Percentiles rank a stretch among this genome's conserved stretches.
Conservation (phyloP, 2,329 filamentous ascomycete species). For the Pyricularia sp. region DNA sequence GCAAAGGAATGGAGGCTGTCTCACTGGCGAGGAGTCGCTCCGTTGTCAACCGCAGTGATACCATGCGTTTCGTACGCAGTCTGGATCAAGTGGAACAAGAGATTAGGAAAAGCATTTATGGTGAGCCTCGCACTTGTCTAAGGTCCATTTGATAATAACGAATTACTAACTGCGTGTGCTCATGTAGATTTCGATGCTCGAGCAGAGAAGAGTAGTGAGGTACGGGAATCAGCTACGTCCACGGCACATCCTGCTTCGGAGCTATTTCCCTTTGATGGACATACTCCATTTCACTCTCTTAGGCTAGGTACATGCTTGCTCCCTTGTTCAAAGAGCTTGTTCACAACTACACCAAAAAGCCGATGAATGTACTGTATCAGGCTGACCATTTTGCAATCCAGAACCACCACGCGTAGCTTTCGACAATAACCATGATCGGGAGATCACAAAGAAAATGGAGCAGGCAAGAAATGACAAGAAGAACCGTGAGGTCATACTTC, state of each 20-base stretch:
- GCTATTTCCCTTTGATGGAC: background rate
- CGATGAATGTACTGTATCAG: background rate
- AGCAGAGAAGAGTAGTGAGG: background rate
- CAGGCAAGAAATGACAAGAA: background rate
- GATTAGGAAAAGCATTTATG: background rate
- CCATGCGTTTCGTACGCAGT: constrained; percentile 20
- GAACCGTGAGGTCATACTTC: background rate
- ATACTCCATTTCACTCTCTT: background rate
- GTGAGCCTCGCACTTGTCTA: background rate
- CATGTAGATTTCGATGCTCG: background rate
- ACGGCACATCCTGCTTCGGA: background rate
- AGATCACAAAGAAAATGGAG: background rate
- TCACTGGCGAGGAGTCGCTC: constrained; percentile 31
- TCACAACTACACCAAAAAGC: background rate
- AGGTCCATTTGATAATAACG: fast-evolving
- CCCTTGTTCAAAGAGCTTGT: background rate
- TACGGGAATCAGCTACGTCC: background rate
- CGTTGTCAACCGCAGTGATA: constrained; percentile 27
- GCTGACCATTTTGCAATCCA: background rate
- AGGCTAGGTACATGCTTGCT: background rate
- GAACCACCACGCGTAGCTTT: background rate
- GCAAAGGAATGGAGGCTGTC: constrained; percentile 32
- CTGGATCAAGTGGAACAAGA: constrained; percentile 17
- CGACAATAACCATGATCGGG: background rate
- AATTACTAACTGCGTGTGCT: background rate